These are phyloP conservation scores for Agrocybe chaxingu DNA, from an alignment of 768 basidiomycete species.

Conservation along the genomic window DNA sequence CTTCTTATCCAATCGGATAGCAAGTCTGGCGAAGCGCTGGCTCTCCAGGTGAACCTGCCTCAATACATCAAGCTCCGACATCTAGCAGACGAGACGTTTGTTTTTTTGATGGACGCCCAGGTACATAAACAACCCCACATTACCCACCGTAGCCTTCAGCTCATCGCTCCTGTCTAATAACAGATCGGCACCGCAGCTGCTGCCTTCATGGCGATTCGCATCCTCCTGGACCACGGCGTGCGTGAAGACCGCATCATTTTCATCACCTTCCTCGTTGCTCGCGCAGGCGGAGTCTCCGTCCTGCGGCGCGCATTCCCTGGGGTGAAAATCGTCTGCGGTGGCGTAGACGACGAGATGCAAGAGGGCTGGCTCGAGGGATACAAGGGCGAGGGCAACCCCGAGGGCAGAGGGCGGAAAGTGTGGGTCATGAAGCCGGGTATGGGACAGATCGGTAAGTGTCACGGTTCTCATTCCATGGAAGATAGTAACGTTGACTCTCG, in stretches of 20 bases:
- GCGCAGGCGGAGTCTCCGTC: constrained; percentile 74
- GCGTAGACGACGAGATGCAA: constrained; percentile 73
- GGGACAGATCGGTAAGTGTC: constrained; percentile 74
- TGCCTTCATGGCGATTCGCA: constrained; percentile 92
- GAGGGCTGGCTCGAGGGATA: constrained; percentile 70
- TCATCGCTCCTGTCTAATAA: background rate
- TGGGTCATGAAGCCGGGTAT: constrained; percentile 88
- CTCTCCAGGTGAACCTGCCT: constrained; percentile 83
- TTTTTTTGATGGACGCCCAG: constrained; percentile 90
- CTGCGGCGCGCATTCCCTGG: constrained; percentile 81
- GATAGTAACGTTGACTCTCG: background rate
- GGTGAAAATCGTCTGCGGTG: constrained; percentile 82
- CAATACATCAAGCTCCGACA: constrained; percentile 62
- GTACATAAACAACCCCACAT: constrained; percentile 29
- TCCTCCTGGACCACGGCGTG: constrained; percentile 91
- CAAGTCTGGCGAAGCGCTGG: constrained; percentile 80
- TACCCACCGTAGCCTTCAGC: background rate
- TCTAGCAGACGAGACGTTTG: constrained; percentile 67
- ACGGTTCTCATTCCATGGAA: background rate
- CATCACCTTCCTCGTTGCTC: constrained; percentile 84
- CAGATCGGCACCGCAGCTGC: constrained; percentile 93
- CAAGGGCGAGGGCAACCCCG: constrained; percentile 44
- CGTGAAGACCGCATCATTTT: constrained; percentile 83
- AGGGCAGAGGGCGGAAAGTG: constrained; percentile 57
- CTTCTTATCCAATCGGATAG: constrained; percentile 88